Evolutionary conservation across 176 grass and related monocot genomes (phyloP).

Genomic region (Microstegium vimineum): DNA sequence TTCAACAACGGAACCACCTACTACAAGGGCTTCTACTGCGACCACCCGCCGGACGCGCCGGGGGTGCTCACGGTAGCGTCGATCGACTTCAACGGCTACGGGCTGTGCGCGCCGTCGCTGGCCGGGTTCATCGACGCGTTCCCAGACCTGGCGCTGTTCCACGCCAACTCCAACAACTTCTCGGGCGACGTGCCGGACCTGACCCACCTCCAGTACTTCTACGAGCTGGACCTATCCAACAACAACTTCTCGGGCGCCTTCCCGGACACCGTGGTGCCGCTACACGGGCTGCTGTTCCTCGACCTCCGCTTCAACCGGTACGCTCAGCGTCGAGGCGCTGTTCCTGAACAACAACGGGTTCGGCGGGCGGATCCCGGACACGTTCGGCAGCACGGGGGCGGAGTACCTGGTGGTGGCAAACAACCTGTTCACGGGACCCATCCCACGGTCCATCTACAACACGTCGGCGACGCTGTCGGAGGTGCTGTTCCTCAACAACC

Average conservation of each 20-base stretch:
- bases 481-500: constrained; percentile 86
- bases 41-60: constrained; percentile 26
- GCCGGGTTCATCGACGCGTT: constrained; percentile 60
- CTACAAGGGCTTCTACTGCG: constrained; percentile 80
- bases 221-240: constrained; percentile 87
- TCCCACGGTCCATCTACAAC: constrained; percentile 62
- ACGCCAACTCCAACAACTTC: constrained; percentile 89
- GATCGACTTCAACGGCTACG: constrained; percentile 80
- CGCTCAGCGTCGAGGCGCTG: constrained; percentile 43
- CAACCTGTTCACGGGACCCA: constrained; percentile 61
- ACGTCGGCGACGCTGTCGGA: constrained; percentile 43
- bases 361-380: constrained; percentile 39
- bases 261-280: constrained; percentile 42
- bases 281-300: constrained; percentile 53
- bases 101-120: constrained; percentile 40
- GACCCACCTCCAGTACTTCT: constrained; percentile 42
- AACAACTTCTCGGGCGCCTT: constrained; percentile 54
- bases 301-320: constrained; percentile 79
- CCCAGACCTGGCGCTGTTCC: constrained; percentile 76
- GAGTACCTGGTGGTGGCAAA: constrained; percentile 76
- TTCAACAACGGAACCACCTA: constrained; percentile 18
- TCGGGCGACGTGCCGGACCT: constrained; percentile 46
- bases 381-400: constrained; percentile 42
- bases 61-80: constrained; percentile 49
- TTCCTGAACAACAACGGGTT: constrained; percentile 92